Evolutionary conservation across 2,329 filamentous ascomycete species (phyloP), one percentile per base, ranked within the genome.

Genomic region (Fusarium sp.): DNA sequence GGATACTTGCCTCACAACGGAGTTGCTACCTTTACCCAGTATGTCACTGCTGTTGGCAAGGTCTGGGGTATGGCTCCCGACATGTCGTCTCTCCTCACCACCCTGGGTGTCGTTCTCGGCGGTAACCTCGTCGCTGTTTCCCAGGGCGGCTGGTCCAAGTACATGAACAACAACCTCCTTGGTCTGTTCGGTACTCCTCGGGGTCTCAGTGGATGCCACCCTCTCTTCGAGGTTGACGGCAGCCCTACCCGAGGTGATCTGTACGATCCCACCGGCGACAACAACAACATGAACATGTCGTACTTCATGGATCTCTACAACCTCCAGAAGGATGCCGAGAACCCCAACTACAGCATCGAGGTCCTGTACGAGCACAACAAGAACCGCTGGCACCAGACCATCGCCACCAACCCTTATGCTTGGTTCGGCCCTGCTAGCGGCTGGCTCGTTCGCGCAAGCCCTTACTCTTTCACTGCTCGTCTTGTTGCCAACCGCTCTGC

Each of bases 361-460:
- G 72, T 81, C 26, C 77, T 86, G 28, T 83, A 76, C 5, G 71
- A 80, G 38, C 82, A 83, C 37, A 81, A 82, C 12, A 78, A 80
- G 47, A 66, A 78, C 16, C 81, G 85, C 5, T 85, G 84, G 71
- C 67, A 84, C 16, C 77, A 87, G 69, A 83, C 80, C 39, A 81
- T 86, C 12, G 74, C 77, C 24, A 82, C 80, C 26, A 88, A 88
- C 71, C 84, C 85, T 0, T 78, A 84, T 47, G 87, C 86, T 73
- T 88, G 85, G 76, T 86, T 84, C 52, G 84, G 84, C 2, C 86
- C 85, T 3, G 81, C 84, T 54, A 84, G 83, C 4, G 85, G 85
- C 16, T 77, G 85, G 53, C 72, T 86, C 21, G 81, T 80, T 9
- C 81, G 83, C 0, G 84, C 85, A 47, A 84, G 85, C 15, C 84